Evolutionary conservation across 2,329 filamentous ascomycete species (phyloP).

Genomic region (Blastomyces emzantsi): DNA sequence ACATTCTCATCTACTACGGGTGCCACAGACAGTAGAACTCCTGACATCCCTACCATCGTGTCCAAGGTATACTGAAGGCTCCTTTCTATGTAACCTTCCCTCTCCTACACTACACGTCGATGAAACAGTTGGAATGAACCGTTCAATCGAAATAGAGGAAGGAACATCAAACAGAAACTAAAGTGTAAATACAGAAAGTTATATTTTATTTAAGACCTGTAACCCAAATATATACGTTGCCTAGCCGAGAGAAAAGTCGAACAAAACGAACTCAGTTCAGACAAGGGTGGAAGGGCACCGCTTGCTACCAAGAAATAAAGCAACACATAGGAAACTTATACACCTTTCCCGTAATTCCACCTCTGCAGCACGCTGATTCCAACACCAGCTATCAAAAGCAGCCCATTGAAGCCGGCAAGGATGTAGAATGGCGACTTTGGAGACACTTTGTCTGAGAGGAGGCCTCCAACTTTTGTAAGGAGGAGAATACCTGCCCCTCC

Average conservation of each 20-base stretch:
- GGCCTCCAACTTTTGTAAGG: constrained; percentile 82
- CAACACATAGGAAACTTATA: neutral
- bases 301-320: neutral
- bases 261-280: neutral
- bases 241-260: neutral
- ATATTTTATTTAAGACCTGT: neutral
- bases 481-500: constrained; percentile 84
- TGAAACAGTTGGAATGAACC: neutral
- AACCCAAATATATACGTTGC: neutral
- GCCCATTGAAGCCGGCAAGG: constrained; percentile 79
- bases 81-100: neutral
- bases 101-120: neutral
- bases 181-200: neutral
- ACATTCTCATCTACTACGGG: neutral
- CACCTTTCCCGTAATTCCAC: constrained; percentile 1
- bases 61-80: neutral
- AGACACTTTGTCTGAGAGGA: constrained; percentile 68
- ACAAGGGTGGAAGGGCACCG: neutral
- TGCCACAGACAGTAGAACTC: too few relatives aligned
- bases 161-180: neutral
- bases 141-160: neutral
- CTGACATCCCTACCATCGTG: neutral
- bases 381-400: constrained; percentile 47
- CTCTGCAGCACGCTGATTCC: constrained; percentile 11
- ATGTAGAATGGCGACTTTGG: constrained; percentile 83